A percentile compares a stretch with the other conserved stretches of the same genome.
Conservation (phyloP, 768 basidiomycete species). For the Boletus tylopilopsis region DNA sequence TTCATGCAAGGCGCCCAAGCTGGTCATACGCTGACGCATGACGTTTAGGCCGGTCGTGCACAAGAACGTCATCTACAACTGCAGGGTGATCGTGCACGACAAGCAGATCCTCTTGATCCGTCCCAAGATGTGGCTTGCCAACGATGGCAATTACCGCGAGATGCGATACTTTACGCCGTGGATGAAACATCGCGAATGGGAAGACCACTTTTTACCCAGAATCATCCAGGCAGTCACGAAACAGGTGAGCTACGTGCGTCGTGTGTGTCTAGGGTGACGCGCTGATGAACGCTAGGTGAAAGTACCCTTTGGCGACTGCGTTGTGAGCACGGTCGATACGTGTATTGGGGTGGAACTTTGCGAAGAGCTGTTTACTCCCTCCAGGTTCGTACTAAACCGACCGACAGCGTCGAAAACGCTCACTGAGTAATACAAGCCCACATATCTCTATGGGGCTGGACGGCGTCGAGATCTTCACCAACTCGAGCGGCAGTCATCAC, state of each 20-base stretch:
- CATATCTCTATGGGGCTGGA: slow-evolving; percentile 98
- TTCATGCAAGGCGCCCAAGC: background rate
- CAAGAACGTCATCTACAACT: slow-evolving; percentile 98
- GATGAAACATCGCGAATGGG: slow-evolving; percentile 83
- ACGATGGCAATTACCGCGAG: slow-evolving; percentile 95
- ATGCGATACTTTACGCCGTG: slow-evolving; percentile 92
- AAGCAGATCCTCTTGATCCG: slow-evolving; percentile 89
- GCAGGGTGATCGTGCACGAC: slow-evolving; percentile 85
- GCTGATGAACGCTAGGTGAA: slow-evolving; percentile 50
- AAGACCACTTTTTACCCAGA: slow-evolving; percentile 88
- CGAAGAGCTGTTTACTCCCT: slow-evolving; percentile 96
- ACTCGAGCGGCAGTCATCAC: slow-evolving; percentile 97
- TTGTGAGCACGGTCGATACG: slow-evolving; percentile 89
- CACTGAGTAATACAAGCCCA: slow-evolving; percentile 50
- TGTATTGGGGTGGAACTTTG: slow-evolving; percentile 97
- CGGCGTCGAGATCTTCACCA: slow-evolving; percentile 98
- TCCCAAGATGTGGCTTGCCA: slow-evolving; percentile 99
- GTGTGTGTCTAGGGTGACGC: background rate
- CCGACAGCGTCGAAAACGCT: background rate
- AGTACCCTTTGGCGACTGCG: slow-evolving; percentile 95
- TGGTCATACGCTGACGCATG: background rate
- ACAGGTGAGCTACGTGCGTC: slow-evolving; percentile 49
- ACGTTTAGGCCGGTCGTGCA: slow-evolving; percentile 84
- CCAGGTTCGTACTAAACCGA: slow-evolving; percentile 52
- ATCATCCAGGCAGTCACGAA: slow-evolving; percentile 86